A percentile compares a stretch with the other conserved stretches of the same genome.
phyloP scores from a whole-genome alignment of 129 eudicot genomes.

The Lactuca saligna region DNA sequence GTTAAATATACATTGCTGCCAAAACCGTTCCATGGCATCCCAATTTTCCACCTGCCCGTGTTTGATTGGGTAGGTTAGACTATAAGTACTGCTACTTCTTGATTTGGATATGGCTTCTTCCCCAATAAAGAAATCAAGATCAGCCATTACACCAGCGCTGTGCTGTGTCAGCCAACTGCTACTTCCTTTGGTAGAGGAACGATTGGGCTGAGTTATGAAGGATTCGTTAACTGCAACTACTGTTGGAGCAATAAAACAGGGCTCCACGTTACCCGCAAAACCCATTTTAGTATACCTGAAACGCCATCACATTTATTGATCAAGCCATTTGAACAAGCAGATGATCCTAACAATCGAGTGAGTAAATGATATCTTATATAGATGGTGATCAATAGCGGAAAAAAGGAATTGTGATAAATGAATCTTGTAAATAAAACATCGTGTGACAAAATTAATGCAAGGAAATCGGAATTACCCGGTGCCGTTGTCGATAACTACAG shows the following conservation, averaged over 20 bases:
- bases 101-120: constrained; percentile 81
- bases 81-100: constrained; percentile 66
- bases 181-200: constrained; percentile 53
- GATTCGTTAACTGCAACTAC: constrained; percentile 91
- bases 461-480: constrained; percentile 60
- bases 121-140: constrained; percentile 91
- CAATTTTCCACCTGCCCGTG: constrained; percentile 90
- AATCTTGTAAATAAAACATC: background rate
- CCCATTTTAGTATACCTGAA: constrained; percentile 97
- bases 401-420: background rate
- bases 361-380: background rate
- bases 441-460: background rate
- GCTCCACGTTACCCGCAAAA: constrained; percentile 95
- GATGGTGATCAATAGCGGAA: background rate
- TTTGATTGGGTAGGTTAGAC: constrained; percentile 72
- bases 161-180: constrained; percentile 83
- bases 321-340: background rate
- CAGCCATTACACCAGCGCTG: constrained; percentile 99
- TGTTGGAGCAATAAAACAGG: constrained; percentile 76
- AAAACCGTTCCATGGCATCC: constrained; percentile 96
- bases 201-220: constrained; percentile 62
- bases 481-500: constrained; percentile 95
- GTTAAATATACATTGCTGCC: constrained; percentile 97
- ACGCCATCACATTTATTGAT: background rate
- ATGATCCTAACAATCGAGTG: background rate